Base-by-base conservation (phyloP, 1,139 yeast genomes). In the Yamadazyma friedrichii region DNA sequence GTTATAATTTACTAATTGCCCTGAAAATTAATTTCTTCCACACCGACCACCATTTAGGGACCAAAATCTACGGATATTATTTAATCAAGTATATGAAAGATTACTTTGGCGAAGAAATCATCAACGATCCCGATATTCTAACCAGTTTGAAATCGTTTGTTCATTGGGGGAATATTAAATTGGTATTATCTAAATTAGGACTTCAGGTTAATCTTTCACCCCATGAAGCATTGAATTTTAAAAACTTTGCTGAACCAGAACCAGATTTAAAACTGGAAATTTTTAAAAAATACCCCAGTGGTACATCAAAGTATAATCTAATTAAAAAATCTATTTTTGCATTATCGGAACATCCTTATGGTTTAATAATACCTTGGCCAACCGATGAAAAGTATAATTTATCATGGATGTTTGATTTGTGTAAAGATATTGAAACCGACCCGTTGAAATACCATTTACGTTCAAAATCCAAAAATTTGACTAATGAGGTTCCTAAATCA, bases 141-240 rank as follows among this genome's bases (percentile, higher is more conserved):
- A 63, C 70, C 31, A 78, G 82, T 0, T 58, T 78, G 34, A 71
- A 77, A 47, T 74, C 79, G 35, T 76, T 77, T 48, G 76, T 74
- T 15, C 82, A 78, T 54, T 78, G 82, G 82, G 78, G 78, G 15
- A 72, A 75, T 39, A 76, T 74, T 39, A 67, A 69, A 45, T 80
- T 81, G 4, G 58, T 76, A 9, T 56, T 78, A 35, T 64, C 67
- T 48, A 67, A 65, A 45, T 53, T 77, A 37, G 70, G 65, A 1
- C 63, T 77, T 2, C 62, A 70, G 39, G 51, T 77, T 31, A 55
- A 59, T 29, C 51, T 72, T 0, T 60, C 63, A 26, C 56, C 56
- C 6, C 63, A 59, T 13, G 54, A 70, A 31, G 51, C 48, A n/a
- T 45, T 50, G 25, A 52, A 51, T 24, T 77, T 73, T 47, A 57